Percentiles rank a stretch among this genome's conserved stretches.
These are phyloP conservation scores for Elsinoe necatrix DNA, from an alignment of 2,329 filamentous ascomycete genomes.

Conservation along the genomic window DNA sequence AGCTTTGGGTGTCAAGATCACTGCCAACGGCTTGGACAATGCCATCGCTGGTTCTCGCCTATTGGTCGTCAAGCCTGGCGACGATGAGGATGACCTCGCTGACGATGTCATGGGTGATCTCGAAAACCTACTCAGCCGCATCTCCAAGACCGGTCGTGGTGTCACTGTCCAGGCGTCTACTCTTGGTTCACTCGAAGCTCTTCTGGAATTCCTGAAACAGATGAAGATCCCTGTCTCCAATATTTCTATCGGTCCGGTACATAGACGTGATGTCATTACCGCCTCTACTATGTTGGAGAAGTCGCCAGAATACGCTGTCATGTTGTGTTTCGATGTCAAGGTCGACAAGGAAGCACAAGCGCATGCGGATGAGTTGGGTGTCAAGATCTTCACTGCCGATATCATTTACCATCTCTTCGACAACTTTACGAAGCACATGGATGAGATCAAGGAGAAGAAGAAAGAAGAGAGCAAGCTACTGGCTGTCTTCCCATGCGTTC, in stretches of 20 bases:
- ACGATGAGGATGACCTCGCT: constrained; percentile 84
- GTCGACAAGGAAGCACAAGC: constrained; percentile 90
- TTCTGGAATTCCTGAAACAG: constrained; percentile 90
- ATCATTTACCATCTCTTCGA: constrained; percentile 99
- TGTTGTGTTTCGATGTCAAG: constrained; percentile 99
- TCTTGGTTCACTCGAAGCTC: constrained; percentile 87
- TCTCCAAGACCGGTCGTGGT: constrained; percentile 85
- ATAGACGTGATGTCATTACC: constrained; percentile 95
- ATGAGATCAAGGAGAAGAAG: constrained; percentile 73
- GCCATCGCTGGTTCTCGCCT: constrained; percentile 94
- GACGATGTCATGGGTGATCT: constrained; percentile 96
- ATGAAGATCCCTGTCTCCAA: constrained; percentile 97
- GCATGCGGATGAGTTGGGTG: constrained; percentile 86
- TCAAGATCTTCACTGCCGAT: constrained; percentile 97
- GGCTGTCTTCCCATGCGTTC: constrained; percentile 93
- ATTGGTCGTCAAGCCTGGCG: constrained; percentile 85
- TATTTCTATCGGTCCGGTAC: constrained; percentile 94
- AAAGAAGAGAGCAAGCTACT: constrained; percentile 94
- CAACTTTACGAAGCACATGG: constrained; percentile 92
- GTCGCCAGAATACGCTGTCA: constrained; percentile 88
- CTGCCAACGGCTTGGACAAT: constrained; percentile 86
- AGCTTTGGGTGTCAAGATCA: constrained; percentile 96
- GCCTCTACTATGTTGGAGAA: constrained; percentile 94
- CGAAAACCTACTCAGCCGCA: constrained; percentile 79
- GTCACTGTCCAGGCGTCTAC: constrained; percentile 97